Conservation (phyloP, 345 rosid genomes). For the Aquilaria yunnanensis region DNA sequence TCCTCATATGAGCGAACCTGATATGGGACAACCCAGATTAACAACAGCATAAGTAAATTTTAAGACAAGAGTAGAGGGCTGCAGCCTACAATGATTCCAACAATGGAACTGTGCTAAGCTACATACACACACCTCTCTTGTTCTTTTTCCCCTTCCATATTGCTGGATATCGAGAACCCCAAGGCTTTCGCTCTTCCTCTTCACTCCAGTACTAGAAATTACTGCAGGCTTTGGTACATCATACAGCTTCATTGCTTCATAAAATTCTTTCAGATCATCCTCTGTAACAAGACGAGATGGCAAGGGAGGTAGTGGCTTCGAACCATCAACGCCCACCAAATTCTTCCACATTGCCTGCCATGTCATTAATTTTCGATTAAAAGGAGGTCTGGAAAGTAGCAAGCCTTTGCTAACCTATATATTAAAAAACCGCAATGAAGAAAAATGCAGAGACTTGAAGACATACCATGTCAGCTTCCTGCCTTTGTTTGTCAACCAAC, state of each 20-base stretch:
- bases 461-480: conserved; percentile 68
- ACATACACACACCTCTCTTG: conserved; percentile 74
- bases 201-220: conserved; percentile 40
- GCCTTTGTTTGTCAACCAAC: conserved; percentile 68
- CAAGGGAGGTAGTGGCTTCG: conserved; percentile 37
- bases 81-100: not conserved
- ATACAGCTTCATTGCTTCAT: conserved; percentile 60
- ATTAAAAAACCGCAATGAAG: not conserved
- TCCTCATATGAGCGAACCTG: conserved; percentile 95
- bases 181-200: conserved; percentile 48
- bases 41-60: not conserved
- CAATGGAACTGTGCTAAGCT: not conserved
- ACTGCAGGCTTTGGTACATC: conserved; percentile 51
- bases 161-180: conserved; percentile 65
- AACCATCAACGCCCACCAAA: conserved; percentile 41
- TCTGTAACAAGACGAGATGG: conserved; percentile 89
- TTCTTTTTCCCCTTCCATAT: conserved; percentile 93
- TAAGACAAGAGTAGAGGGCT: conserved; percentile 3
- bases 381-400: not conserved
- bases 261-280: conserved; percentile 66
- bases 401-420: conserved; percentile 3
- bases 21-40: conserved; percentile 7
- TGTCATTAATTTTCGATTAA: conserved; percentile 1
- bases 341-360: conserved; percentile 71
- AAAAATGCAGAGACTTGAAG: conserved; percentile 1